Evolutionary conservation across 2,329 filamentous ascomycete species (phyloP), one percentile per base, ranked within the genome.

Genomic region (Colletotrichum lindemuthianum): DNA sequence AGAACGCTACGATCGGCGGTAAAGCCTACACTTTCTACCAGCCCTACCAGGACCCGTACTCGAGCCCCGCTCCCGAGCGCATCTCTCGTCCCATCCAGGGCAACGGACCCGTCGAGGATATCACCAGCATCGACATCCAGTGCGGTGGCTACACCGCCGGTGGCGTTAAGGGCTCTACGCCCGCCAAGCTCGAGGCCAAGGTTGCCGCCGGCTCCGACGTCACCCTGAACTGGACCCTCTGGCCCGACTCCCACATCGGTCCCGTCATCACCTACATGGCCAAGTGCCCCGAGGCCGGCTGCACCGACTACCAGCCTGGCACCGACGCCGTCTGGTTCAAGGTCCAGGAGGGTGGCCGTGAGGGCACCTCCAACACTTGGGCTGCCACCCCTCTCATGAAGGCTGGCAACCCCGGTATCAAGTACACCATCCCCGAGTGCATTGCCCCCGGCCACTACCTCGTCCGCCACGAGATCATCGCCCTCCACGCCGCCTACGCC

Each of bases 211-310:
- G 86, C 5, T 82, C 80, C 3, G 78, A 78, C 0, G 83, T 88
- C 45, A 81, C 79, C 15, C 77, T 88, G 3, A 76, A 77, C 64
- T 89, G 86, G 86, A 88, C 85, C 13, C 70, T 81, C 7, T 82
- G 80, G 79, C 79, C 80, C 1, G 78, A 80, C 10, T 81, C 76
- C 10, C 84, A 86, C 66, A 74, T 84, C 40, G 86, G 86, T 0
- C 85, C 86, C 4, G 73, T 82, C 3, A 76, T 88, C 58, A 88
- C 86, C 2, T 88, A 88, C 72, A 86, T 88, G 84, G 86, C 86
- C 12, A 77, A 78, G 49, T 88, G 86, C 72, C 83, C 85, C 1
- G 81, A 83, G 51, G 72, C 75, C 0, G 80, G 84, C 6, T 87
- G 85, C 72, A 78, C 82, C 59, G 75, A 76, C 53, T 87, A 78